Evolutionary conservation across 2,329 filamentous ascomycete genomes (phyloP).

Genomic region (Rhynchosporium graminicola): DNA sequence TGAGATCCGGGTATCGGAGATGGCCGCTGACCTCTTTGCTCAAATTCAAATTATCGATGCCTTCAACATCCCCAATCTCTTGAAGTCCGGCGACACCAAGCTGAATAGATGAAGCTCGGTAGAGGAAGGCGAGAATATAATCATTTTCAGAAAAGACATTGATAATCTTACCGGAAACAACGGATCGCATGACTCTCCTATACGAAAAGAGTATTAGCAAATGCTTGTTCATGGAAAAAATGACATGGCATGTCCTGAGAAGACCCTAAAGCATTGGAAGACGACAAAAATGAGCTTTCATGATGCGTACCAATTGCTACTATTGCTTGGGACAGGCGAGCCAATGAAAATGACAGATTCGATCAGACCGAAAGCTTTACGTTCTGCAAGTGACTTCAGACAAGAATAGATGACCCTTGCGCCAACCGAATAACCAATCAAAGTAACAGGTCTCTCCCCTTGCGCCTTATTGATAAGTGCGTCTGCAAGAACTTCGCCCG

Average conservation of each 20-base stretch:
- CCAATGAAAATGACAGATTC: slow-evolving; percentile 76
- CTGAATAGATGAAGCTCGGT: slow-evolving; percentile 78
- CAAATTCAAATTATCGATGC: slow-evolving; percentile 57
- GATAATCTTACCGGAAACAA: slow-evolving; percentile 80
- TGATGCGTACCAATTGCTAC: slow-evolving; percentile 57
- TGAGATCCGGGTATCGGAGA: slow-evolving; percentile 66
- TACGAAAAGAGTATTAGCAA: too few species aligned
- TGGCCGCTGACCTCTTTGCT: slow-evolving; percentile 67
- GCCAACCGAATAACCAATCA: slow-evolving; percentile 63
- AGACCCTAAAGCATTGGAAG: too few species aligned
- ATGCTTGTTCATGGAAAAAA: too few species aligned
- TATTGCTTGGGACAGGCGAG: slow-evolving; percentile 72
- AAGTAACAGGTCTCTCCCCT: slow-evolving; percentile 63
- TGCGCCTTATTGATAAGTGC: slow-evolving; percentile 74
- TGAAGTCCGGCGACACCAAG: slow-evolving; percentile 85
- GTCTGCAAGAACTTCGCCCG: slow-evolving; percentile 62
- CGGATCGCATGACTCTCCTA: slow-evolving; percentile 69
- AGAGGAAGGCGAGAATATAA: slow-evolving; percentile 84
- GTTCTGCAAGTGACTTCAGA: slow-evolving; percentile 58
- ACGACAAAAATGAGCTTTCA: too few species aligned
- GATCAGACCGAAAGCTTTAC: slow-evolving; percentile 64
- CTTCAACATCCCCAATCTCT: slow-evolving; percentile 64
- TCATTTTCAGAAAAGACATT: slow-evolving; percentile 90
- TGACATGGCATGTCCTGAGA: too few species aligned
- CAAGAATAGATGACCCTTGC: slow-evolving; percentile 66